Base-by-base conservation (phyloP, 768 basidiomycete genomes). In the Pleurotus ostreatus region DNA sequence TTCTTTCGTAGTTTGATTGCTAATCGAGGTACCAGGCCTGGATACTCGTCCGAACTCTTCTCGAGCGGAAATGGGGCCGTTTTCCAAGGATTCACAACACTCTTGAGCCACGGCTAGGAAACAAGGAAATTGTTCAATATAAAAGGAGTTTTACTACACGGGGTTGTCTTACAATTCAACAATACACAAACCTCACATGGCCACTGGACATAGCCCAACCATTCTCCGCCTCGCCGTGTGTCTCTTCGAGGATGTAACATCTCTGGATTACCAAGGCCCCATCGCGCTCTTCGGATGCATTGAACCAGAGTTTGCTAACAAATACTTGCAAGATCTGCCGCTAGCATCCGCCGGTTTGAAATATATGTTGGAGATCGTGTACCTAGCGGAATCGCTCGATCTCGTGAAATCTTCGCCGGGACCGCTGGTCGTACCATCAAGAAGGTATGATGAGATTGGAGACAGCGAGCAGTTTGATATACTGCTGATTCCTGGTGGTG, bases 261-360 rank as follows among this genome's bases (percentile, higher is more conserved):
- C 57, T 15, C 61, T 67, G 22, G 72, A 73, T 57, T 73, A 65
- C 57, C 63, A 66, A 59, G 70, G 70, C 5, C 65, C 71, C 16
- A 57, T 71, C 18, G 69, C 71, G 55, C 58, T 70, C 1, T 57
- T 73, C n/a, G 60, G 62, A 60, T 11, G 52, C 62, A 18, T 63
- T 60, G 2, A 40, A 59, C 40, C 59, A 61, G 39, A 59, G 55
- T 30, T 37, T 57, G 59, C n/a, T 2, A 57, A 39, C 54, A 49
- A 12, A n/a, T n/a, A 16, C n/a, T 22, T 34, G 11, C 30, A 30
- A 30, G 30, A 30, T 30, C 30, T 23, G 5, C n/a, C 5, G 8
- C 30, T 30, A 60, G 22, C 5, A 46, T 49, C 12, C 41, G 49
- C 3, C 43, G 30, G 9, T 43, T 51, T 43, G 22, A 57, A 11